Evolutionary conservation across 805 yeast species (phyloP).

Genomic region (Saturnispora saitoi): DNA sequence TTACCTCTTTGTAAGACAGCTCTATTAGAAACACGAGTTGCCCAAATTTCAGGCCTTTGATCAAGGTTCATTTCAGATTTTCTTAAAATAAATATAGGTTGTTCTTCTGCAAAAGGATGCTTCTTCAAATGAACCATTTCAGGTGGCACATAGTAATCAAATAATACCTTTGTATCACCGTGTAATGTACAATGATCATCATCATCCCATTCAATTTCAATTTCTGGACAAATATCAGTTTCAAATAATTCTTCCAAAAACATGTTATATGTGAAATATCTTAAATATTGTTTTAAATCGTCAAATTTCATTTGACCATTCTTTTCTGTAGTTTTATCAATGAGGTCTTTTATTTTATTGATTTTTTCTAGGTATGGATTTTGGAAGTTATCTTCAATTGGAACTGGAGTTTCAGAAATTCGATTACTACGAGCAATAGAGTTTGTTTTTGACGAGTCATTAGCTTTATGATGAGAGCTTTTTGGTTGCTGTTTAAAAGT

Average conservation of each 20-base stretch:
- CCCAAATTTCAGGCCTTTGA: slow-evolving; percentile 42
- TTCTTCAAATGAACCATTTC: slow-evolving; percentile 46
- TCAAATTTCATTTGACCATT: slow-evolving; percentile 31
- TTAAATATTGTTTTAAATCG: slow-evolving; percentile 42
- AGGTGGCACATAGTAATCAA: slow-evolving; percentile 41
- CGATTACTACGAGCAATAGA: background rate
- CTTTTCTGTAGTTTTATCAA: slow-evolving; percentile 15
- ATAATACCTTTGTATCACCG: slow-evolving; percentile 38
- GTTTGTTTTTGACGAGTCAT: background rate
- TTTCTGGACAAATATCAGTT: slow-evolving; percentile 37
- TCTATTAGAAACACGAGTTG: slow-evolving; percentile 38
- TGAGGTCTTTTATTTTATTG: slow-evolving; percentile 15
- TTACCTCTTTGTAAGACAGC: slow-evolving; percentile 26
- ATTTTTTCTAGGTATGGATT: slow-evolving; percentile 8
- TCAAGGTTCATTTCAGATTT: slow-evolving; percentile 34
- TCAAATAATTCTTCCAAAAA: slow-evolving; percentile 54
- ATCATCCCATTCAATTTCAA: slow-evolving; percentile 29
- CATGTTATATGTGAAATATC: slow-evolving; percentile 52
- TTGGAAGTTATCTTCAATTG: background rate
- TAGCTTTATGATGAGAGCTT: background rate
- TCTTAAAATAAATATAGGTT: slow-evolving; percentile 45
- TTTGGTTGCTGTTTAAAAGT: background rate
- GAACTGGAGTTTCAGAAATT: background rate
- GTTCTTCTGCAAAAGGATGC: slow-evolving; percentile 51
- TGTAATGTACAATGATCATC: slow-evolving; percentile 33